Evolutionary conservation across 2,329 filamentous ascomycete species (phyloP), one percentile per base, ranked within the genome.

Genomic region (Paracoccidioides lutzii): DNA sequence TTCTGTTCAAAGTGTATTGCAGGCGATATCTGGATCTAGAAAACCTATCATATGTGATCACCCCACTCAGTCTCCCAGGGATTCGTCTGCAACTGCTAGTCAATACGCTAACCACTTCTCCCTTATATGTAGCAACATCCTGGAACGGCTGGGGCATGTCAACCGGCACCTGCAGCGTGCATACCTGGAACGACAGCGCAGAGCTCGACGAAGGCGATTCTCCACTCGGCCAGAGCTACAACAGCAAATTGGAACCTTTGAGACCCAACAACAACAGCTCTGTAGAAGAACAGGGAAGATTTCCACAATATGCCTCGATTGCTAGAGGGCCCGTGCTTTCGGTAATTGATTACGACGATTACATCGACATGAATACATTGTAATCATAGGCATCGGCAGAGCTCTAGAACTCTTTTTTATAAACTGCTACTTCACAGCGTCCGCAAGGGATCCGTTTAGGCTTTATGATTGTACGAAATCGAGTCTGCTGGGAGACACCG

Each of bases 141-240:
- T 89, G 88, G 84, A 90, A 90, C 61, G 87, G 87, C 28, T 87
- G 82, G 72, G 84, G 83, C 50, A 82, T 85, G 68, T 78, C 82
- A 0, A 77, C 81, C 14, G 88, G 87, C 10, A 91, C 88, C 1
- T 89, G 87, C 59, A 85, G 85, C 0, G 69, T 91, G 15, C 89
- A 95, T 66, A 81, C 81, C 1, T 93, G 84, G 78, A 89, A 89
- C 58, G 84, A 89, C 60, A 56, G 55, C 64, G 54, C 42, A 7
- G 48, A 42, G 2, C 40, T 57, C 7, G 58, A 60, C 43, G 59
- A 59, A 49, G 58, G 57, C 10, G 55, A 56, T 37, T 52, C 56
- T 35, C 50, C 53, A 3, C 38, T 57, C 30, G 56, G 55, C 3
- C 42, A 49, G 35, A 59, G 52, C 37, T 62, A 57, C 50, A 55